Evolutionary conservation across 1,284 basidiomycete genomes (phyloP), one percentile per base, ranked within the genome.

Genomic region (Anthracocystis walkeri): DNA sequence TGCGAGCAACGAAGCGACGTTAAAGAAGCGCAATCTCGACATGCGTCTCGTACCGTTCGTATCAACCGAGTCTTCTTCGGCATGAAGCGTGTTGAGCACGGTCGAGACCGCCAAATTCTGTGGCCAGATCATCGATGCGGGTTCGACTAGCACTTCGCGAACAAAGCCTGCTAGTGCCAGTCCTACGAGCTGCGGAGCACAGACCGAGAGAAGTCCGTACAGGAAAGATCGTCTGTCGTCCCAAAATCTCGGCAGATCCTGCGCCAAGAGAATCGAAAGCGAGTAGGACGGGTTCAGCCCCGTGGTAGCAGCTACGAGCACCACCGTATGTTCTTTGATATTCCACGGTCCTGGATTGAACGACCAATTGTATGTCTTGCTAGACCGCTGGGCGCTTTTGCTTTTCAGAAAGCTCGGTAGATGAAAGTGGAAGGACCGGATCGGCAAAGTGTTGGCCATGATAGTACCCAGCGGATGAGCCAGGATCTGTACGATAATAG

Each of bases 191-290:
- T 89, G 88, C 1, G 87, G 87, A 7, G 87, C 87, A 33, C 89
- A 75, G 2, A 82, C 67, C 18, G 84, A 75, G 1, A 86, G 75
- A 10, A 86, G 87, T 4, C 86, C 84, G 61, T 86, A 86, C 35
- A 84, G 64, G 7, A 70, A 69, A 2, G 86, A 84, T 76, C 85
- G 86, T 1, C 71, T 41, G 61, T 85, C 80, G 58, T 84, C 80
- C 77, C 83, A 87, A 67, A 85, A 86, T 10, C 76, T 65, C 1
- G 81, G 79, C 35, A 86, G 67, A 35, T 76, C 75, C 56, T 86
- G 85, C 18, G 80, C 75, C 50, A 85, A 50, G 42, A 87, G 70
- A 51, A 93, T 93, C 90, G 4, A 91, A 90, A 38, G 90, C 89
- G 81, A 67, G 42, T 75, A 75, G 10, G 73, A 65, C 27, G 63